Conservation (phyloP, 2,329 filamentous ascomycete species). For the Phyllosticta citribraziliensis region DNA sequence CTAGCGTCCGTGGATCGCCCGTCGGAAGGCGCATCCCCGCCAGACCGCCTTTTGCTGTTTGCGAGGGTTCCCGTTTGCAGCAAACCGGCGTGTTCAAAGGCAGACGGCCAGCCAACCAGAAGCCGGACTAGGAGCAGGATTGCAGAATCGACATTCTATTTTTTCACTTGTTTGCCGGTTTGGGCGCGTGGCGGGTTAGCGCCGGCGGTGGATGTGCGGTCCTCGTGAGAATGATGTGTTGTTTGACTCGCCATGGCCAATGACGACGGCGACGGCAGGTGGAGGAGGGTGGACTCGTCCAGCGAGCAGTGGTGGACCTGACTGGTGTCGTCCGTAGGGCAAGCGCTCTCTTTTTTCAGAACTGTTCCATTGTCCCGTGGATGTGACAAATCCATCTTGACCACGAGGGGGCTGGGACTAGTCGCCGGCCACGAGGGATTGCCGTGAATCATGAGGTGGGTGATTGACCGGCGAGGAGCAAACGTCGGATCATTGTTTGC, state of each 20-base stretch:
- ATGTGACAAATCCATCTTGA: not conserved
- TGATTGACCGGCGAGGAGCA: not conserved
- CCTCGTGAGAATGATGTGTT: not conserved
- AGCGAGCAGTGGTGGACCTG: not conserved
- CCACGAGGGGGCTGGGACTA: not conserved
- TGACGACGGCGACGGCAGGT: too few relatives aligned
- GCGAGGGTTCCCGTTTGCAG: not conserved
- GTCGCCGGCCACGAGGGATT: not conserved
- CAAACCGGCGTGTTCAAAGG: not conserved
- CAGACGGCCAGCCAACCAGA: not conserved
- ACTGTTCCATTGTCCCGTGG: not conserved
- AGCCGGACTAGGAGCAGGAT: not conserved
- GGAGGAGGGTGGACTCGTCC: not conserved
- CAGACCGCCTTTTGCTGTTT: not conserved
- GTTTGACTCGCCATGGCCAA: too few relatives aligned
- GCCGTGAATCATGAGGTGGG: not conserved
- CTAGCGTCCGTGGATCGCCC: not conserved
- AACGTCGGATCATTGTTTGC: not conserved
- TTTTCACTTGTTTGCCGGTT: not conserved
- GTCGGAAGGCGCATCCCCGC: not conserved
- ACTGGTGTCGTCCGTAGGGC: not conserved
- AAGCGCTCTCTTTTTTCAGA: not conserved
- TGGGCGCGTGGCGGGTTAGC: not conserved
- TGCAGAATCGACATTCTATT: not conserved
- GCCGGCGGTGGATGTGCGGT: not conserved